Conservation (phyloP, 768 basidiomycete species). For the Mycena indigotica region DNA sequence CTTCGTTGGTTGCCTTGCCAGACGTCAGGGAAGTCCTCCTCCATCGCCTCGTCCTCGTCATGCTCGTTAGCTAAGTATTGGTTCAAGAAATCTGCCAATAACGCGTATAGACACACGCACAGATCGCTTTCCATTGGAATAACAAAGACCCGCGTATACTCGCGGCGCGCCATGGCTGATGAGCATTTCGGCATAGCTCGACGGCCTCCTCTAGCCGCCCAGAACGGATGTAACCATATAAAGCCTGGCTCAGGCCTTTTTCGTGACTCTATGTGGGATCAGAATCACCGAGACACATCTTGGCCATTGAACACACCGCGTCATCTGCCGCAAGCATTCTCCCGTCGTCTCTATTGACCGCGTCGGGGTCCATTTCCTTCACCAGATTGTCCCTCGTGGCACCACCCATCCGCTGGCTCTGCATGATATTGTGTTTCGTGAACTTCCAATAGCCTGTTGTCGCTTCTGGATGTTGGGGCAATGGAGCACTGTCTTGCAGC, state of each 20-base stretch:
- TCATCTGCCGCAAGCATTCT: constrained; percentile 73
- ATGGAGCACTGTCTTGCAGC: constrained; percentile 76
- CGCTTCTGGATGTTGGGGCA: constrained; percentile 65
- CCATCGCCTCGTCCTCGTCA: constrained; percentile 51
- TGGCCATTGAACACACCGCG: constrained; percentile 50
- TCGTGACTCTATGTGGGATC: constrained; percentile 66
- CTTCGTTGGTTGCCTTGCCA: constrained; percentile 80
- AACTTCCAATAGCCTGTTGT: constrained; percentile 85
- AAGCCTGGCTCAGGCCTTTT: constrained; percentile 69
- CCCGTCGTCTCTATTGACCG: constrained; percentile 59
- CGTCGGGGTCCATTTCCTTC: constrained; percentile 81
- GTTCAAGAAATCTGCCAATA: background rate
- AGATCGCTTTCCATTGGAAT: constrained; percentile 74
- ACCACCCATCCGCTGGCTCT: constrained; percentile 54
- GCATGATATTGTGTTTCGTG: constrained; percentile 75
- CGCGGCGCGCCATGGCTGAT: constrained; percentile 92
- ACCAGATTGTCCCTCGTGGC: constrained; percentile 53
- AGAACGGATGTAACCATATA: constrained; percentile 82
- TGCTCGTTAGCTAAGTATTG: constrained; percentile 35
- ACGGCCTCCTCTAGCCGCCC: constrained; percentile 86
- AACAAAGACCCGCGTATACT: constrained; percentile 81
- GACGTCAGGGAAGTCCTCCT: constrained; percentile 49
- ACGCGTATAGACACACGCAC: constrained; percentile 41
- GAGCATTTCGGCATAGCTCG: constrained; percentile 75
- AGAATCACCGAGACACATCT: background rate